These are phyloP conservation scores for Reticulascus tulasneorum DNA, from an alignment of 2,329 filamentous ascomycete genomes.

Conservation along the genomic window DNA sequence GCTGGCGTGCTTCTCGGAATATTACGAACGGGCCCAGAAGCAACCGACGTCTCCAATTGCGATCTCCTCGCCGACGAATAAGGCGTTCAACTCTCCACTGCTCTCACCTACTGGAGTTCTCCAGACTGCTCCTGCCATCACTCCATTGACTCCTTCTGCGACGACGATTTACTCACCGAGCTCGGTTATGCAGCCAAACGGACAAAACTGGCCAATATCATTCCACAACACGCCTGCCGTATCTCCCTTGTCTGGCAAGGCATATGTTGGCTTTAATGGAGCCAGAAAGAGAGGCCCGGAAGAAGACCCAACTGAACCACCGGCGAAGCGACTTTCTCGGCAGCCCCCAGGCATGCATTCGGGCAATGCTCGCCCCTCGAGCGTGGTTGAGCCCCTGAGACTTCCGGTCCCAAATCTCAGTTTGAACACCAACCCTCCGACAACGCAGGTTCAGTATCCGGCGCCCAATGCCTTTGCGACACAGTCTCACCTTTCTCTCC, in stretches of 20 bases:
- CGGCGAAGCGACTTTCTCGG: conserved; percentile 46
- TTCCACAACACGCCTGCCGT: conserved; percentile 35
- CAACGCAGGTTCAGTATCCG: conserved; percentile 24
- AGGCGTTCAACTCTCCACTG: conserved; percentile 39
- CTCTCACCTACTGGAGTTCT: conserved; percentile 43
- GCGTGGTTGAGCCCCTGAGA: conserved; percentile 33
- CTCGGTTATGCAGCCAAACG: conserved; percentile 22
- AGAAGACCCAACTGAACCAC: conserved; percentile 47
- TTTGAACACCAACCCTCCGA: conserved; percentile 46
- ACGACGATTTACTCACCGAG: conserved; percentile 37
- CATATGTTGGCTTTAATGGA: conserved; percentile 30
- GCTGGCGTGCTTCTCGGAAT: conserved; percentile 76
- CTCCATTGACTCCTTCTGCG: conserved; percentile 28
- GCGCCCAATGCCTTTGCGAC: conserved; percentile 35
- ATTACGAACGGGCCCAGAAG: conserved; percentile 67
- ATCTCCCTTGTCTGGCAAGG: conserved; percentile 46
- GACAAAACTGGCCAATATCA: conserved; percentile 33
- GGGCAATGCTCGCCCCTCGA: conserved; percentile 5
- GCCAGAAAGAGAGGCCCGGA: conserved; percentile 50
- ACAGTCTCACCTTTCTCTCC: conserved; percentile 52
- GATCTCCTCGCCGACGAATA: conserved; percentile 35
- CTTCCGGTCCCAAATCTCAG: conserved; percentile 70
- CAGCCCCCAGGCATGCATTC: conserved; percentile 19
- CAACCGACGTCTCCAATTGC: conserved; percentile 32
- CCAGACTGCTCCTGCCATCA: conserved; percentile 23